Evolutionary conservation across 2,329 filamentous ascomycete genomes (phyloP).

Genomic region (Bertia moriformis): DNA sequence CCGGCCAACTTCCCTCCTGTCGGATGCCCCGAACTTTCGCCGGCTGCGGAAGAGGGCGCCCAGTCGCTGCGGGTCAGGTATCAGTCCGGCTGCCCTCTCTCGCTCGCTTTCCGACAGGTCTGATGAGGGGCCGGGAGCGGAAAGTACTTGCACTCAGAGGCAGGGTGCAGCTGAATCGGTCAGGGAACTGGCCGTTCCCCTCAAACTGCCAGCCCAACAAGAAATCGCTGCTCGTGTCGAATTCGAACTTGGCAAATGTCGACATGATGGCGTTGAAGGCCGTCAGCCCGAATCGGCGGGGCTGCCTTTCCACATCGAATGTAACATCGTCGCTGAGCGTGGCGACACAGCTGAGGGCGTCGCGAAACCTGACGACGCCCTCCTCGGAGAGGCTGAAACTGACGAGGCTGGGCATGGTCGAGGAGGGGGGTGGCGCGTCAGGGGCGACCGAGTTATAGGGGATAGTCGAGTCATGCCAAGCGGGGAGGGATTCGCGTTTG

Average conservation of each 20-base stretch:
- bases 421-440: no score
- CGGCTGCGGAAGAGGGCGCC: constrained; percentile 63
- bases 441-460: no score
- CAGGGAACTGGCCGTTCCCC: constrained; percentile 30
- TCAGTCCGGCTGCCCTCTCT: constrained; percentile 2
- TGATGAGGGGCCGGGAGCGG: constrained; percentile 36
- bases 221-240: constrained; percentile 53
- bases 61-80: constrained; percentile 31
- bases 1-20: constrained; percentile 36
- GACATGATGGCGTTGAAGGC: constrained; percentile 70
- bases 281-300: constrained; percentile 58
- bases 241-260: constrained; percentile 60
- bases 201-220: constrained; percentile 60
- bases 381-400: constrained; percentile 67
- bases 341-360: constrained; percentile 58
- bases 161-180: constrained; percentile 60
- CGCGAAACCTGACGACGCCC: constrained; percentile 55
- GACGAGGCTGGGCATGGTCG: no score
- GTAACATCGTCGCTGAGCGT: constrained; percentile 72
- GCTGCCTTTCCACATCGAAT: constrained; percentile 58
- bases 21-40: no score
- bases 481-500: no score
- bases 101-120: neutral
- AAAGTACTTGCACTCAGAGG: no score
- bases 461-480: no score